A percentile compares a stretch with the other conserved stretches of the same genome.
Conservation (phyloP, 352 stramenopile species). For the Globisporangium cystogenes region DNA sequence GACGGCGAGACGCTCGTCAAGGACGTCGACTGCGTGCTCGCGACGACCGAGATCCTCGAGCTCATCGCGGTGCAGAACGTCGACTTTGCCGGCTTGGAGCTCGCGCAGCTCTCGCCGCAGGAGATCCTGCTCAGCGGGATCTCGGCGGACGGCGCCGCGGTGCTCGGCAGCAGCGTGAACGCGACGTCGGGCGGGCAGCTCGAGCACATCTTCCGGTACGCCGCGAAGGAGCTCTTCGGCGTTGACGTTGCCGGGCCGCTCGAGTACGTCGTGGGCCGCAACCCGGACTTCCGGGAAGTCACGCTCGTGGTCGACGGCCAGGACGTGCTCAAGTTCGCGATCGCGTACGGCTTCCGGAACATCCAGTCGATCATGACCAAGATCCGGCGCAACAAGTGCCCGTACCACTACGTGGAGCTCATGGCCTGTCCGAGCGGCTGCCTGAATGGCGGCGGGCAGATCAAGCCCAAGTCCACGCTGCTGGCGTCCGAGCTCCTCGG, state of each 20-base stretch:
- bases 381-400: slow-evolving; percentile 86
- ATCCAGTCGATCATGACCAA: slow-evolving; percentile 94
- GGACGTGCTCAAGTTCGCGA: slow-evolving; percentile 91
- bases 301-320: slow-evolving; percentile 61
- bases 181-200: slow-evolving; percentile 85
- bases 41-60: slow-evolving; percentile 77
- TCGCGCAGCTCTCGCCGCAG: slow-evolving; percentile 53
- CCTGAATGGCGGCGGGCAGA: slow-evolving; percentile 95
- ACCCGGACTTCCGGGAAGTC: slow-evolving; percentile 87
- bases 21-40: slow-evolving; percentile 95
- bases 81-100: slow-evolving; percentile 60
- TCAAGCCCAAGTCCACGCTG: slow-evolving; percentile 64
- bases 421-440: slow-evolving; percentile 99
- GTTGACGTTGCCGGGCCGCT: slow-evolving; percentile 80
- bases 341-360: slow-evolving; percentile 97
- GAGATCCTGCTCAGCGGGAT: slow-evolving; percentile 72
- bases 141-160: slow-evolving; percentile 35
- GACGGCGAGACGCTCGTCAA: slow-evolving; percentile 56
- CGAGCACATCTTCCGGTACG: slow-evolving; percentile 91
- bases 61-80: slow-evolving; percentile 51
- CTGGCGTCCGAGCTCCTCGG: slow-evolving; percentile 48
- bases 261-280: slow-evolving; percentile 84
- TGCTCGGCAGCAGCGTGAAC: slow-evolving; percentile 60
- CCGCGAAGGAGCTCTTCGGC: slow-evolving; percentile 86
- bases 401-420: slow-evolving; percentile 97